Evolutionary conservation across 2,329 filamentous ascomycete genomes (phyloP).

Genomic region (Alternaria conjuncta): DNA sequence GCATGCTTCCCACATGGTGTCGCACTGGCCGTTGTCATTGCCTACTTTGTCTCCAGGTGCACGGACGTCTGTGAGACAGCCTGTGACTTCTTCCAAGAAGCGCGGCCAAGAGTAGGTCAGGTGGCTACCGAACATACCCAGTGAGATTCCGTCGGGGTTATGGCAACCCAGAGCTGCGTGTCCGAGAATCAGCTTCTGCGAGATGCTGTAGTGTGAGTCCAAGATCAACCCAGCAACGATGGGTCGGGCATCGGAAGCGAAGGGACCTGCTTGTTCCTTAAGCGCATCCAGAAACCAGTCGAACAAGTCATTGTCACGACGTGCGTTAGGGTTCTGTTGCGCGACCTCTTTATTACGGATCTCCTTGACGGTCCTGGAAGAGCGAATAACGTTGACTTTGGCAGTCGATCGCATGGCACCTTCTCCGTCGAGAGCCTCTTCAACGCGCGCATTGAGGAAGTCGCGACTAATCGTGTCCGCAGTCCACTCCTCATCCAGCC

Average conservation of each 20-base stretch:
- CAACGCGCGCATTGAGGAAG: constrained; percentile 22
- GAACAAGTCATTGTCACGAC: constrained; percentile 19
- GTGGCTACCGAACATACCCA: constrained; percentile 37
- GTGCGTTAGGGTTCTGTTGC: constrained; percentile 28
- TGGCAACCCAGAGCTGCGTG: constrained; percentile 37
- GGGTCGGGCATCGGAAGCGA: constrained; percentile 28
- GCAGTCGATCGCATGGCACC: constrained; percentile 34
- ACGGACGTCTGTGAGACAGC: constrained; percentile 43
- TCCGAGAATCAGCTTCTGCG: constrained; percentile 28
- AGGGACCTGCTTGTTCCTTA: constrained; percentile 29
- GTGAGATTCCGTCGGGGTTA: constrained; percentile 30
- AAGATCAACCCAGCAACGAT: constrained; percentile 43
- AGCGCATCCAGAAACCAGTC: constrained; percentile 34
- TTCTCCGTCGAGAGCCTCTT: constrained; percentile 16
- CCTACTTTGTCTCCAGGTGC: constrained; percentile 45
- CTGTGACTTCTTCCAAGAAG: constrained; percentile 36
- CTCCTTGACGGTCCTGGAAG: constrained; percentile 31
- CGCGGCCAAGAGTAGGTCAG: constrained; percentile 40
- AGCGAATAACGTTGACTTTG: constrained; percentile 35
- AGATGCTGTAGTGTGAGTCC: constrained; percentile 35
- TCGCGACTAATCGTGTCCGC: constrained; percentile 31
- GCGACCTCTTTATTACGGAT: constrained; percentile 26
- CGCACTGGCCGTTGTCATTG: constrained; percentile 48
- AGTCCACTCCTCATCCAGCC: constrained; percentile 42
- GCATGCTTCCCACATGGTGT: constrained; percentile 55